These are phyloP conservation scores for Corymbia citriodora DNA, from an alignment of 441 rosid species.

Conservation along the genomic window DNA sequence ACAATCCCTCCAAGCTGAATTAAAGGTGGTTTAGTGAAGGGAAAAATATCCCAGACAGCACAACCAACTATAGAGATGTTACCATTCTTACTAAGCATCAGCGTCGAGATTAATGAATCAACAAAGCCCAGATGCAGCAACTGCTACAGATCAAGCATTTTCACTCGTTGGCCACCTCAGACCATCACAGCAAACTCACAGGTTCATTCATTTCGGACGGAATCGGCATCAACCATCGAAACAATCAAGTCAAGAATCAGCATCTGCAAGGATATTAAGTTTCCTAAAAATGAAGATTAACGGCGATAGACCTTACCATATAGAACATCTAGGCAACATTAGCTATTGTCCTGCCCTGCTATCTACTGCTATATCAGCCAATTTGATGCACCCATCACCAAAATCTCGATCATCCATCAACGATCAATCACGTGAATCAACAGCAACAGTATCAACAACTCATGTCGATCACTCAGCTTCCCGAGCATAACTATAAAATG, in stretches of 20 bases:
- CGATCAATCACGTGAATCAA: slow-evolving; percentile 62
- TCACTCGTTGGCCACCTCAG: slow-evolving; percentile 25
- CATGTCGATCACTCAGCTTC: slow-evolving; percentile 57
- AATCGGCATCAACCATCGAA: slow-evolving; percentile 25
- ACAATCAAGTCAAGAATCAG: slow-evolving; percentile 29
- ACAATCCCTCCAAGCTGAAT: slow-evolving; percentile 6
- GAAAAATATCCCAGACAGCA: slow-evolving; percentile 24
- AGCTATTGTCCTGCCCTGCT: slow-evolving; percentile 11
- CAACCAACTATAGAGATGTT: slow-evolving; percentile 25
- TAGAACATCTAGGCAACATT: slow-evolving; percentile 21
- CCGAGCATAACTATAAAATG: slow-evolving; percentile 64
- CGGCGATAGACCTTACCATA: slow-evolving; percentile 37
- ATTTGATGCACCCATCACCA: slow-evolving; percentile 32
- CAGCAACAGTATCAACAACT: slow-evolving; percentile 73
- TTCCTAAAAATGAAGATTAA: slow-evolving; percentile 19
- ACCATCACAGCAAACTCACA: slow-evolving; percentile 38
- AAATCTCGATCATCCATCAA: slow-evolving; percentile 64
- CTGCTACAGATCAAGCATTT: slow-evolving; percentile 31
- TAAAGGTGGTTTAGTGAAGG: slow-evolving; percentile 4
- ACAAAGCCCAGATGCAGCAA: slow-evolving; percentile 33
- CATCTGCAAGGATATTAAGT: slow-evolving; percentile 20
- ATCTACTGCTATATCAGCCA: slow-evolving; percentile 17
- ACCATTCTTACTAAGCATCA: slow-evolving; percentile 23
- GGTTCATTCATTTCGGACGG: slow-evolving; percentile 20
- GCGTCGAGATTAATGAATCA: slow-evolving; percentile 13